phyloP scores from a whole-genome alignment of 2,329 filamentous ascomycete species.

The Seiridium unicorne region DNA sequence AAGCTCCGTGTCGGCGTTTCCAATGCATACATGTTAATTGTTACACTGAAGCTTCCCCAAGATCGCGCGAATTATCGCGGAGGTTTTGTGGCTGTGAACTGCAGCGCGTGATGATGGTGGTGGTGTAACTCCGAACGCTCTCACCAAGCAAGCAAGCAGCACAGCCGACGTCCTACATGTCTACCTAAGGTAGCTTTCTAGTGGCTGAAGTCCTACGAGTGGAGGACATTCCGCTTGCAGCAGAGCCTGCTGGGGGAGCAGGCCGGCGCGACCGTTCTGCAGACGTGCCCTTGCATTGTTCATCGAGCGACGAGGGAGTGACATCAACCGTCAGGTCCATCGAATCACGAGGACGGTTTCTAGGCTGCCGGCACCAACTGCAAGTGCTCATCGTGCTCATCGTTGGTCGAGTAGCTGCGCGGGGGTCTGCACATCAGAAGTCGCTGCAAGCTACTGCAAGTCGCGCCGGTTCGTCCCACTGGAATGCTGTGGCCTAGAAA shows the following conservation, averaged over 20 bases:
- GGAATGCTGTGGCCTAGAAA: neutral
- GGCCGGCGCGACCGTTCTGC: neutral
- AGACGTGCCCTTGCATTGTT: slow-evolving; percentile 1
- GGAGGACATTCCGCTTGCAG: neutral
- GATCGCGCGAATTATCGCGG: neutral
- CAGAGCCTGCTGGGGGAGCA: neutral
- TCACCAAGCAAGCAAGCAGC: too few species aligned
- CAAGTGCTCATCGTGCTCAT: neutral
- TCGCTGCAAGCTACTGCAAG: neutral
- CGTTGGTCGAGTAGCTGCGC: neutral
- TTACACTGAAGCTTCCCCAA: neutral
- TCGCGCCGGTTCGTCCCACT: neutral
- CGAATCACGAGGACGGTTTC: slow-evolving; percentile 5
- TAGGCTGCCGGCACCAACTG: neutral
- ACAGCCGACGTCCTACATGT: too few species aligned
- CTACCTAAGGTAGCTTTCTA: too few species aligned
- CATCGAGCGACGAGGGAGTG: neutral
- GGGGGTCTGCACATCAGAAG: neutral
- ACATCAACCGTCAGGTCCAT: slow-evolving; percentile 2
- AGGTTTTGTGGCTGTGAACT: neutral
- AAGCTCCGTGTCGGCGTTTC: too few species aligned
- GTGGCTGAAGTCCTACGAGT: neutral
- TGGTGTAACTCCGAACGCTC: too few species aligned
- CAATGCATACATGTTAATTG: neutral
- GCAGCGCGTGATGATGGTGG: neutral